phyloP scores from a whole-genome alignment of 2,329 filamentous ascomycete genomes.

The Neonectria coccinea region DNA sequence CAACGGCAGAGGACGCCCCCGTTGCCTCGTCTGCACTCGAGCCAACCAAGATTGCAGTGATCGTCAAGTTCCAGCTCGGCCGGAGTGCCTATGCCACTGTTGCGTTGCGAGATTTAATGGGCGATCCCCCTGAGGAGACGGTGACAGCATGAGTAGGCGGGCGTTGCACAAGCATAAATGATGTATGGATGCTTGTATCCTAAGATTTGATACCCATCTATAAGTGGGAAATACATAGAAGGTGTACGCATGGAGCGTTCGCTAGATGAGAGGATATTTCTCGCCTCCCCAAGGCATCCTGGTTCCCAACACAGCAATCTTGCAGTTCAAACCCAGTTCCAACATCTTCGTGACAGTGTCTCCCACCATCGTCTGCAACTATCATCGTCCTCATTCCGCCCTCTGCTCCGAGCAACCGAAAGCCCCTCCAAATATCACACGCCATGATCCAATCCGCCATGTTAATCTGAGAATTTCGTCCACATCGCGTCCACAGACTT shows the following conservation, averaged over 20 bases:
- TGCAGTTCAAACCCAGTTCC: slow-evolving; percentile 26
- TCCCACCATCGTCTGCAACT: slow-evolving; percentile 3
- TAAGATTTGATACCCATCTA: slow-evolving; percentile 43
- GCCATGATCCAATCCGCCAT: slow-evolving; percentile 14
- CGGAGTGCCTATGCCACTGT: slow-evolving; percentile 89
- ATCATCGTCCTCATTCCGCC: slow-evolving; percentile 2
- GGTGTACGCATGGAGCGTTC: slow-evolving; percentile 31
- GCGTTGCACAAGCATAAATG: background rate
- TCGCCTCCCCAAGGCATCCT: slow-evolving; percentile 25
- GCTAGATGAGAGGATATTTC: slow-evolving; percentile 28
- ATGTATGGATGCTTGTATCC: slow-evolving; percentile 26
- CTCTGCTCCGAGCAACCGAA: slow-evolving; percentile 2
- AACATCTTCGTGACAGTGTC: slow-evolving; percentile 11
- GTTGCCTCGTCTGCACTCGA: slow-evolving; percentile 24
- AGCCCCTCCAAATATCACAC: background rate
- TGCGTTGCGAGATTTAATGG: slow-evolving; percentile 81
- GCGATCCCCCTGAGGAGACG: slow-evolving; percentile 50
- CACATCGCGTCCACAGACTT: slow-evolving; percentile 10
- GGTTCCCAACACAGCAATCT: slow-evolving; percentile 33
- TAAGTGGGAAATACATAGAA: slow-evolving; percentile 41
- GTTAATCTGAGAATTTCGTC: slow-evolving; percentile 8
- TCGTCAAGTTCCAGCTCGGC: slow-evolving; percentile 80
- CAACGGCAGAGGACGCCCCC: slow-evolving; percentile 22
- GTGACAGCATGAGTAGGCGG: background rate
- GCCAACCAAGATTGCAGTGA: slow-evolving; percentile 67